Evolutionary conservation across 306 rosid genomes (phyloP).

Genomic region (Parietaria judaica): DNA sequence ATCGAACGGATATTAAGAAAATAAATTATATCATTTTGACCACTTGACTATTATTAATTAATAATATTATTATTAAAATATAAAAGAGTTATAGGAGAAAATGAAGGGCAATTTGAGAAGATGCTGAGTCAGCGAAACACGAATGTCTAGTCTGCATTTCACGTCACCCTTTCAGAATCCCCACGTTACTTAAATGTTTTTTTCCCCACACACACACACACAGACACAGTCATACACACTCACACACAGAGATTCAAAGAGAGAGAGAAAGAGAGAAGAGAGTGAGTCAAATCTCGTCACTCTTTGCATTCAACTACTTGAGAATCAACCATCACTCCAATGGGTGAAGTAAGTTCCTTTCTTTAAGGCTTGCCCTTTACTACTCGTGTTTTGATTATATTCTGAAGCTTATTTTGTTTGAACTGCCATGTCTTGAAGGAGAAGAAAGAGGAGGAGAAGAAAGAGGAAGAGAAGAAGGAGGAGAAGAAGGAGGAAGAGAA

Average conservation of each 20-base stretch:
- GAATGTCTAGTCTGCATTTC: constrained; percentile 35
- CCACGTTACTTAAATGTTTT: constrained; percentile 30
- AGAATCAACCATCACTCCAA: constrained; percentile 22
- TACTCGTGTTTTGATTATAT: constrained; percentile 3
- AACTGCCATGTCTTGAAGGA: constrained; percentile 27
- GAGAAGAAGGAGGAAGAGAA: constrained; percentile 25
- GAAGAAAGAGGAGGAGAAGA: constrained; percentile 21
- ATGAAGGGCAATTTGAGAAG: constrained; percentile 18
- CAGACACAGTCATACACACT: constrained; percentile 1
- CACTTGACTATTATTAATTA: no score
- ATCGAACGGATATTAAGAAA: no score
- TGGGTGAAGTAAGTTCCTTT: constrained; percentile 66
- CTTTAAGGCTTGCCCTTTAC: not conserved
- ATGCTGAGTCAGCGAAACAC: constrained; percentile 28
- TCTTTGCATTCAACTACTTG: constrained; percentile 6
- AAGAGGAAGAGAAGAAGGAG: constrained; percentile 19
- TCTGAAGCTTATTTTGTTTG: not conserved
- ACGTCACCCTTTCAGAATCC: constrained; percentile 47
- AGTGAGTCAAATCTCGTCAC: not conserved
- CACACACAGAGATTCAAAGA: not conserved
- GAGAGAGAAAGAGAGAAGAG: constrained; percentile 7
- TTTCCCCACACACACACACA: constrained; percentile 13
- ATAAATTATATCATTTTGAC: no score
- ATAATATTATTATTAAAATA: no score
- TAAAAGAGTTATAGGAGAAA: constrained; percentile 5